phyloP scores from a whole-genome alignment of 345 rosid species.

The Corymbia maculata region DNA sequence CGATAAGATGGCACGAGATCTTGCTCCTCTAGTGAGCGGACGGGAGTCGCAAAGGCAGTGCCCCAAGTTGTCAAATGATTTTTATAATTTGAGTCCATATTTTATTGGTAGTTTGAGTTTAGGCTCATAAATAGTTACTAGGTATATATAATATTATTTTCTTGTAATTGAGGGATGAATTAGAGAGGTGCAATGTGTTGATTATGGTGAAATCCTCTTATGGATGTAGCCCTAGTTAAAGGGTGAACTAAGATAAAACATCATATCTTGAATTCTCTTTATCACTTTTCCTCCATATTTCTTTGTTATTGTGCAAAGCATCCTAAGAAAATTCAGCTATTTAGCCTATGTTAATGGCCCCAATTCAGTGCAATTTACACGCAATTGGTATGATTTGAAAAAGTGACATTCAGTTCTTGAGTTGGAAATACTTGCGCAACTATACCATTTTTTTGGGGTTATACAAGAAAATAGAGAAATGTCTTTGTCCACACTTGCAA shows the following conservation, averaged over 20 bases:
- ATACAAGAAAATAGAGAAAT: neutral
- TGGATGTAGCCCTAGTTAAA: neutral
- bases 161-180: neutral
- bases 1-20: neutral
- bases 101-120: neutral
- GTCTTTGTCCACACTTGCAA: neutral
- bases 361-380: too few relatives aligned
- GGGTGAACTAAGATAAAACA: neutral
- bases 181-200: too few relatives aligned
- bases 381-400: too few relatives aligned
- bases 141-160: too few relatives aligned
- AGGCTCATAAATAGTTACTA: neutral
- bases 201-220: too few relatives aligned
- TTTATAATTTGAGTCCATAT: too few relatives aligned
- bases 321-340: too few relatives aligned
- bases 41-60: rapidly evolving
- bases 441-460: neutral
- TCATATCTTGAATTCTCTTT: too few relatives aligned
- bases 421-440: neutral
- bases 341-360: too few relatives aligned
- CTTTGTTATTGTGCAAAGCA: too few relatives aligned
- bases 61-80: neutral
- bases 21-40: neutral
- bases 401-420: neutral
- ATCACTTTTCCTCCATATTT: too few relatives aligned